Evolutionary conservation across 2,329 filamentous ascomycete species (phyloP).

Genomic region (Fusarium marasasianum): DNA sequence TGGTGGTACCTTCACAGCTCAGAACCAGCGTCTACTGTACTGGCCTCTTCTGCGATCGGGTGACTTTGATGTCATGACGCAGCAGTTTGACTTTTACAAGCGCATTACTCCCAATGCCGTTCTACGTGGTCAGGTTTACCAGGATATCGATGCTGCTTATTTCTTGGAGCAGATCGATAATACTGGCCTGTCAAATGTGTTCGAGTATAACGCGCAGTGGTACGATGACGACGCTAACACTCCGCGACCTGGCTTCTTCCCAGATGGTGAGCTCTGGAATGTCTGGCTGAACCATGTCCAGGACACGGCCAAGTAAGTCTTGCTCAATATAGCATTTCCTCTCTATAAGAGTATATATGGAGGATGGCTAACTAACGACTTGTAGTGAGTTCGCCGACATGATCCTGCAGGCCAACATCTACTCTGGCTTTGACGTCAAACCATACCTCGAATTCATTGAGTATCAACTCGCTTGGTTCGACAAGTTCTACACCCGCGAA

Average conservation of each 20-base stretch:
- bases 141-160: neutral
- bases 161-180: slow-evolving; percentile 5
- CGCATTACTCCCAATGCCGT: slow-evolving; percentile 4
- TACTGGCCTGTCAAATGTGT: neutral
- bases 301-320: neutral
- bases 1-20: neutral
- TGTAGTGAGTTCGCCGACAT: slow-evolving; percentile 5
- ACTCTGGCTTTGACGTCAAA: neutral
- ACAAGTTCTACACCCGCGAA: neutral
- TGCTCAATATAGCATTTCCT: too few relatives aligned
- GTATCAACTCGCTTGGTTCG: neutral
- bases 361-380: neutral
- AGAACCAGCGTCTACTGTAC: neutral
- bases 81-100: slow-evolving; percentile 10
- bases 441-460: slow-evolving; percentile 8
- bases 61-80: slow-evolving; percentile 5
- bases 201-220: slow-evolving; percentile 10
- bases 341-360: too few relatives aligned
- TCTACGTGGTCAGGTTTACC: neutral
- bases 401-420: slow-evolving; percentile 2
- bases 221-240: slow-evolving; percentile 13
- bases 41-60: slow-evolving; percentile 1
- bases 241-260: neutral
- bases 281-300: slow-evolving; percentile 12
- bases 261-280: neutral